These are phyloP conservation scores for Globisporangium parvum DNA, from an alignment of 352 stramenopile genomes.

Conservation along the genomic window DNA sequence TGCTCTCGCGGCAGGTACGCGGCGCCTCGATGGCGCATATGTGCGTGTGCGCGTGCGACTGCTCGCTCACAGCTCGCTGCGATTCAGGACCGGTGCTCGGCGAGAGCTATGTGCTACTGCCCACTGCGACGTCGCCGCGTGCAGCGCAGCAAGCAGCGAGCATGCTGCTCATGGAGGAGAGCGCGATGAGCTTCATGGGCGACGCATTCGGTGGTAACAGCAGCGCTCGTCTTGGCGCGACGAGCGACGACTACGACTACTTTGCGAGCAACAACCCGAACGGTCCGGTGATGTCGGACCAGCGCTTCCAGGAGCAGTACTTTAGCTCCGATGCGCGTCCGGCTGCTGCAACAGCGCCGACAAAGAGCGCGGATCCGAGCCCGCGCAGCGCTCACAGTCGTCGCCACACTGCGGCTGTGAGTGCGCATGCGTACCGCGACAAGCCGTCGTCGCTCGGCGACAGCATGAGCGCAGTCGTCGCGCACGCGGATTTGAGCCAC, in stretches of 20 bases:
- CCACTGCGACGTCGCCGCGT: constrained; percentile 50
- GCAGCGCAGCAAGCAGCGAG: constrained; percentile 20
- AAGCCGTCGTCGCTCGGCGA: constrained; percentile 30
- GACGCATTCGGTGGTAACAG: constrained; percentile 3
- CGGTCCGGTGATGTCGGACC: constrained; percentile 4
- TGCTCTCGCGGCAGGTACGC: constrained; percentile 28
- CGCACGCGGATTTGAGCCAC: constrained; percentile 68
- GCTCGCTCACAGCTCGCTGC: neutral
- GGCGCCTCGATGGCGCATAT: neutral
- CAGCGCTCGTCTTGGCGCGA: constrained; percentile 4
- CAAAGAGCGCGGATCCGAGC: constrained; percentile 15
- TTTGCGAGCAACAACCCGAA: constrained; percentile 9
- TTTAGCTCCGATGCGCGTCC: constrained; percentile 23
- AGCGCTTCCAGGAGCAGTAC: constrained; percentile 16
- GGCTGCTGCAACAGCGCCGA: neutral
- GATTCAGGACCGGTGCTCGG: constrained; percentile 27
- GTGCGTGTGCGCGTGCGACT: neutral
- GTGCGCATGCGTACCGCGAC: constrained; percentile 13
- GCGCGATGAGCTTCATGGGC: constrained; percentile 9
- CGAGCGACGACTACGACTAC: constrained; percentile 9
- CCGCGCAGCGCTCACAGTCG: constrained; percentile 12
- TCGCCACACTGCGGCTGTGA: constrained; percentile 20
- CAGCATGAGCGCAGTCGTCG: constrained; percentile 53
- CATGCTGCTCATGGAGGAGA: constrained; percentile 43
- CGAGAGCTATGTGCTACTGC: constrained; percentile 74